A percentile compares a stretch with the other conserved stretches of the same genome.
These are phyloP conservation scores for Kodamaea fukazawae DNA, from an alignment of 805 yeast species.

Conservation along the genomic window DNA sequence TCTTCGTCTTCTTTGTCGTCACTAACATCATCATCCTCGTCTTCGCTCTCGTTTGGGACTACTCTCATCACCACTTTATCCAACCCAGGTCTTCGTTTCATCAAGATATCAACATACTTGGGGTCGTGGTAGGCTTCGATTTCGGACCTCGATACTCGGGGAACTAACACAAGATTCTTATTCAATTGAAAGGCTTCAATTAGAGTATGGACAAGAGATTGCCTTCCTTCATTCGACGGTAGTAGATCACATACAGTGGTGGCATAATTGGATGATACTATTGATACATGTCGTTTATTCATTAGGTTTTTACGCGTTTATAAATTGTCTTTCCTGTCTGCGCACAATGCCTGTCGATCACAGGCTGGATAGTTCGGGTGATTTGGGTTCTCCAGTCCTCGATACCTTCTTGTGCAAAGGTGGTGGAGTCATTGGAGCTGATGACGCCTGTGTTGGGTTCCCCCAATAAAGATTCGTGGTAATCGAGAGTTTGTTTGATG, in stretches of 20 bases:
- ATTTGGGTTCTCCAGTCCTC: constrained; percentile 19
- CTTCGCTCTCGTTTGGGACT: not conserved
- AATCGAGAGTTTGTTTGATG: constrained; percentile 9
- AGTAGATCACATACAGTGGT: constrained; percentile 36
- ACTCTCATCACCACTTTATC: constrained; percentile 1
- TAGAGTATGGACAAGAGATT: constrained; percentile 41
- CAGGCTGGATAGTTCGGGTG: constrained; percentile 5
- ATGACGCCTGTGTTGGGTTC: not conserved
- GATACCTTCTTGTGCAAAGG: constrained; percentile 13
- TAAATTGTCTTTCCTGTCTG: constrained; percentile 3
- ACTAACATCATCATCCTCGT: constrained; percentile 4
- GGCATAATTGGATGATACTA: constrained; percentile 19
- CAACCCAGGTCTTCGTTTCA: constrained; percentile 19
- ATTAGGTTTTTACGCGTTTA: constrained; percentile 1
- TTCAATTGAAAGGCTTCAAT: constrained; percentile 41
- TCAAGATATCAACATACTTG: constrained; percentile 40
- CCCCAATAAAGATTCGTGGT: constrained; percentile 8
- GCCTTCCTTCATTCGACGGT: constrained; percentile 55
- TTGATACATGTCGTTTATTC: constrained; percentile 18
- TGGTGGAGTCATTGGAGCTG: constrained; percentile 1
- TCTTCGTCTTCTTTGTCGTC: constrained; percentile 13
- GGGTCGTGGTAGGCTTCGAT: constrained; percentile 50
- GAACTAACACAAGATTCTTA: constrained; percentile 20
- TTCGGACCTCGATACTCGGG: constrained; percentile 33
- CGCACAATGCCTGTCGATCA: constrained; percentile 3